Base-by-base conservation (phyloP, 768 basidiomycete species). In the Lactarius hatsudake region DNA sequence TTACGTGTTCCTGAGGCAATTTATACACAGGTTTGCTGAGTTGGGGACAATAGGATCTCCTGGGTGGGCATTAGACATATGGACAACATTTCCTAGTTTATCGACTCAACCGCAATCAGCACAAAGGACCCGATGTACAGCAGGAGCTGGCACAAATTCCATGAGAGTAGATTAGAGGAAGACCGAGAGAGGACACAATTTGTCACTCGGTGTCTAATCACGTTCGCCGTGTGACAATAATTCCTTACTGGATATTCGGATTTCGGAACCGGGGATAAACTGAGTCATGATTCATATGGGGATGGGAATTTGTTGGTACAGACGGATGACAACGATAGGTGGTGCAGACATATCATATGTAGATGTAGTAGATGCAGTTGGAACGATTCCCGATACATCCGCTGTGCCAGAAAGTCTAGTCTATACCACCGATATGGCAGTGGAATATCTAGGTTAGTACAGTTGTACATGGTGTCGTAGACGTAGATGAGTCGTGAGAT, bases 21-120 rank as follows among this genome's bases (percentile, higher is more conserved):
- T 86, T 7, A 95, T 92, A 72, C 95, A 96, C 43, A 96, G 81
- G 80, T 96, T 96, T 48, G 94, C 94, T 68, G 91, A 92, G 77
- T 97, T 94, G 48, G 93, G 93, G 48, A 90, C 88, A 73, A 95
- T 95, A 38, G 90, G 90, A 43, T 88, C 91, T 68, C 90, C 91
- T 92, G 68, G 59, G 73, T 38, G 53, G 28, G 9, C 15, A 61
- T 64, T 53, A 62, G 63, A 59, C 55, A 43, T 48, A 59, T 62
- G 48, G 56, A 51, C 48, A 15, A 43, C 26, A 17, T 48, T 45
- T 5, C 7, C 18, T 13, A 63, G 71, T 15, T 28, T 26, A 36
- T 56, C 23, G 13, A 68, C 84, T 68, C 75, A 53, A 86, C 93
- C 93, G 73, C 93, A 95, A 78, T 94, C 93, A 5, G 93, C 93